phyloP scores from a whole-genome alignment of 306 rosid genomes.

The Benincasa hispida region DNA sequence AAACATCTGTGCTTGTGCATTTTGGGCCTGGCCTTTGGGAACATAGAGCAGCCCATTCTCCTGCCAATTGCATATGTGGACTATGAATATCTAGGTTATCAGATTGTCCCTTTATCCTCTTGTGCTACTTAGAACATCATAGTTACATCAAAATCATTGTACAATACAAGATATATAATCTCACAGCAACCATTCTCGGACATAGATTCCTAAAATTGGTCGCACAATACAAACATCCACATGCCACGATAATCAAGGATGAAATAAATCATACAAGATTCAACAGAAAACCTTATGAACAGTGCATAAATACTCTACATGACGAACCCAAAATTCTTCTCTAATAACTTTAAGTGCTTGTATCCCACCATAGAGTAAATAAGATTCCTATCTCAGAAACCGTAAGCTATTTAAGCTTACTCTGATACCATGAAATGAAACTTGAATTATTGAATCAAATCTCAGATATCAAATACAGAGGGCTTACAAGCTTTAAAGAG shows the following conservation, averaged over 20 bases:
- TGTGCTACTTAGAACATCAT: background rate
- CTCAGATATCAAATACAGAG: background rate
- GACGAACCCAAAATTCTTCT: background rate
- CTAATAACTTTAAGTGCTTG: background rate
- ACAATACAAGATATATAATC: background rate
- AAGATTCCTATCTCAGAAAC: background rate
- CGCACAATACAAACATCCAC: background rate
- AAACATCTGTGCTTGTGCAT: constrained; percentile 96
- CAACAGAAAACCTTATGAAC: background rate
- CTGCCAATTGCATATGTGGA: constrained; percentile 17
- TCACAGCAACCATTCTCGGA: background rate
- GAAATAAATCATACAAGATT: background rate
- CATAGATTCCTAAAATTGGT: background rate
- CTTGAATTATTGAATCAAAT: background rate
- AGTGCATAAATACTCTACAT: background rate
- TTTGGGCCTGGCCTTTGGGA: constrained; percentile 82
- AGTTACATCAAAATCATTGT: background rate
- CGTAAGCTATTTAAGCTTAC: background rate
- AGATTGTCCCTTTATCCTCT: background rate
- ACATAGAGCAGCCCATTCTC: constrained; percentile 81
- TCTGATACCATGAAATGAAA: background rate
- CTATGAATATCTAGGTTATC: background rate
- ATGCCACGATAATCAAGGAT: background rate
- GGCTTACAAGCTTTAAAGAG: background rate
- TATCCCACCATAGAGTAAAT: background rate